Conservation (phyloP, 495 filamentous ascomycete genomes). For the Xeromyces bisporus region DNA sequence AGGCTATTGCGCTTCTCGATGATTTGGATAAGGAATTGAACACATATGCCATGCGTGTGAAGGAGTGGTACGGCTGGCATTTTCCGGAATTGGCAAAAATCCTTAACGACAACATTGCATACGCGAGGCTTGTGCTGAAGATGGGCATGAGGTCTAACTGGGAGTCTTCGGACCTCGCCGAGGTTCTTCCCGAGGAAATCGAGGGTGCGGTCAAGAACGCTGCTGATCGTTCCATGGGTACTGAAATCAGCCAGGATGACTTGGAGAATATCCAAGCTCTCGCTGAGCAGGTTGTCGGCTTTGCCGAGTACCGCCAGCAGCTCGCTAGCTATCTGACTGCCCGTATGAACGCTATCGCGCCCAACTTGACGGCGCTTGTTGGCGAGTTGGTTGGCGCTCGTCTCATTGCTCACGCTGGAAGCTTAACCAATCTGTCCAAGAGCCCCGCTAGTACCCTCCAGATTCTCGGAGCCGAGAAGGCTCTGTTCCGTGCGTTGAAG, state of each 20-base stretch:
- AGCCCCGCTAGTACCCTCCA: constrained; percentile 90
- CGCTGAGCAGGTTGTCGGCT: constrained; percentile 81
- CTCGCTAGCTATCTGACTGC: constrained; percentile 77
- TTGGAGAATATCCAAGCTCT: constrained; percentile 77
- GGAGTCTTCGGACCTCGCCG: constrained; percentile 59
- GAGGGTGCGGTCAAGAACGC: constrained; percentile 82
- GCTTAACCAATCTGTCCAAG: constrained; percentile 90
- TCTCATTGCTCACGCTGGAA: constrained; percentile 89
- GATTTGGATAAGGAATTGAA: constrained; percentile 98
- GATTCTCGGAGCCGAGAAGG: constrained; percentile 97
- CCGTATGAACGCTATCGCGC: constrained; percentile 93
- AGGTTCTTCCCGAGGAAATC: constrained; percentile 93
- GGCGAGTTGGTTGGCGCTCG: constrained; percentile 90
- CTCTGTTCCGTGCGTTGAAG: constrained; percentile 93
- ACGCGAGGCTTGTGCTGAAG: constrained; percentile 66
- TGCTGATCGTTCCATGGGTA: constrained; percentile 95
- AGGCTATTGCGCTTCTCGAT: constrained; percentile 85
- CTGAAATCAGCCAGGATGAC: constrained; percentile 81
- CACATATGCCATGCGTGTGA: constrained; percentile 95
- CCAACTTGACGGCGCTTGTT: constrained; percentile 85
- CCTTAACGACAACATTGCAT: constrained; percentile 94
- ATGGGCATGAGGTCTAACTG: constrained; percentile 78
- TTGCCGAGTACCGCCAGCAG: constrained; percentile 75
- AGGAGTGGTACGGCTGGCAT: constrained; percentile 99
- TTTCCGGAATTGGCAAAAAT: constrained; percentile 96